Evolutionary conservation across 176 grass and related monocot species (phyloP).

Genomic region (Cenchrus fungigraminus): DNA sequence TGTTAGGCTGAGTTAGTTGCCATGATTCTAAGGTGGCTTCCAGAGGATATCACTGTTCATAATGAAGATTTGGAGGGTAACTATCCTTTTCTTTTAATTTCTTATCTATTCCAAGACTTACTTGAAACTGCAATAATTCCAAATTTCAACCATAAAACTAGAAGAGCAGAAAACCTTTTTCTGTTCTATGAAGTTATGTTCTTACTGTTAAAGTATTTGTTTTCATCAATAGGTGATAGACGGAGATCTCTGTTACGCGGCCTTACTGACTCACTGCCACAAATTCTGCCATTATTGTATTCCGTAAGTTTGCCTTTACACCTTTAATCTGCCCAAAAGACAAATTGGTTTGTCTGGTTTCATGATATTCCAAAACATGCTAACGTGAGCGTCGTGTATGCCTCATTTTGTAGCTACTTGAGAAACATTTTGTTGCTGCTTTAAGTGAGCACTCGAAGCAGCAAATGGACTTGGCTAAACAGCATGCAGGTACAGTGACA

Average conservation of each 20-base stretch:
- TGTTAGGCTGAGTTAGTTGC: conserved; percentile 91
- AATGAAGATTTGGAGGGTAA: conserved; percentile 97
- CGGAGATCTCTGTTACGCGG: conserved; percentile 81
- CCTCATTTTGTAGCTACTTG: conserved; percentile 71
- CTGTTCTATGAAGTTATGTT: conserved; percentile 11
- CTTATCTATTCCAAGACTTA: conserved; percentile 10
- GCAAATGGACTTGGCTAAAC: conserved; percentile 79
- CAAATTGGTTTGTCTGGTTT: background rate
- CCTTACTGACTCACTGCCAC: conserved; percentile 83
- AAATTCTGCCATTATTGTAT: conserved; percentile 89
- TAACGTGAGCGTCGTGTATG: conserved; percentile 32
- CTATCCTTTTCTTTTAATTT: conserved; percentile 10
- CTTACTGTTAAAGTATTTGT: conserved; percentile 29
- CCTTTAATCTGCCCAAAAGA: conserved; percentile 31
- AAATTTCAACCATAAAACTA: conserved; percentile 17
- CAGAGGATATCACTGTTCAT: conserved; percentile 98
- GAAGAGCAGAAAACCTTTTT: conserved; percentile 4
- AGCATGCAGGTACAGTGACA: conserved; percentile 77
- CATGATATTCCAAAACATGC: conserved; percentile 7
- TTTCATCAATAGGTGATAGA: conserved; percentile 73
- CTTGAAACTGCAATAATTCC: conserved; percentile 20
- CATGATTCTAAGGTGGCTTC: conserved; percentile 98
- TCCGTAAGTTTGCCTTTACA: conserved; percentile 64
- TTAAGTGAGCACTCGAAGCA: conserved; percentile 70
- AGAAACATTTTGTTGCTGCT: conserved; percentile 93